phyloP scores from a whole-genome alignment of 352 stramenopile genomes.

The Phytophthora kernoviae region DNA sequence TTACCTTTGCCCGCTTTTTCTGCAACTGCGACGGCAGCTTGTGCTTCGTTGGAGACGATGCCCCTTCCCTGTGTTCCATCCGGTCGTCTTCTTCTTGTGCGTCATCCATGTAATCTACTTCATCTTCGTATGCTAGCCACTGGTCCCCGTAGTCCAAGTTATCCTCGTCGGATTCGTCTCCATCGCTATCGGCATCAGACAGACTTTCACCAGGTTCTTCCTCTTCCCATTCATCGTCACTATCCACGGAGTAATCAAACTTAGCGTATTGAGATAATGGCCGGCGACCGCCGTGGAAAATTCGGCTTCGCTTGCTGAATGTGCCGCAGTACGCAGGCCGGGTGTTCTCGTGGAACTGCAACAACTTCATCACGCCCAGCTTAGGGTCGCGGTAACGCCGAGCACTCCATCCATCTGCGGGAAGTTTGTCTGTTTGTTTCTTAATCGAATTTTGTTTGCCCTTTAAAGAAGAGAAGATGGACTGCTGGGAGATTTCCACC shows the following conservation, averaged over 20 bases:
- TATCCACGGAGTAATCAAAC: slow-evolving; percentile 84
- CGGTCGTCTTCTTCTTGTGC: slow-evolving; percentile 30
- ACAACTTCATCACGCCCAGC: slow-evolving; percentile 81
- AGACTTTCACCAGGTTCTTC: slow-evolving; percentile 87
- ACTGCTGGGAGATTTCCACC: not conserved
- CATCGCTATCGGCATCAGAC: slow-evolving; percentile 74
- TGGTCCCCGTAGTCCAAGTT: slow-evolving; percentile 86
- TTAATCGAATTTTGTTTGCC: slow-evolving; percentile 22
- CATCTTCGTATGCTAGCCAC: slow-evolving; percentile 88
- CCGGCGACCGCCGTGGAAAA: slow-evolving; percentile 69
- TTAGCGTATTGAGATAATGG: slow-evolving; percentile 64
- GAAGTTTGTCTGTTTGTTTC: slow-evolving; percentile 20
- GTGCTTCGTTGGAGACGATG: slow-evolving; percentile 43
- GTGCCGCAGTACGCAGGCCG: slow-evolving; percentile 84
- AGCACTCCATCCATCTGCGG: slow-evolving; percentile 49
- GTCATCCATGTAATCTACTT: slow-evolving; percentile 85
- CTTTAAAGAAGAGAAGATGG: slow-evolving; percentile 38
- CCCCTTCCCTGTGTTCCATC: slow-evolving; percentile 21
- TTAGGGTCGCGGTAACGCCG: slow-evolving; percentile 57
- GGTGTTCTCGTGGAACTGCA: slow-evolving; percentile 88
- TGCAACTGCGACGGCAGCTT: slow-evolving; percentile 63
- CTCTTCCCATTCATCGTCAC: slow-evolving; percentile 90
- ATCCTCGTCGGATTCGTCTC: slow-evolving; percentile 77
- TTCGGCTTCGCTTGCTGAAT: slow-evolving; percentile 52
- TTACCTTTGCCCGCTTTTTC: slow-evolving; percentile 56